A percentile compares a stretch with the other conserved stretches of the same genome.
phyloP scores from a whole-genome alignment of 331 rosid species.

The Rosa hybrid region DNA sequence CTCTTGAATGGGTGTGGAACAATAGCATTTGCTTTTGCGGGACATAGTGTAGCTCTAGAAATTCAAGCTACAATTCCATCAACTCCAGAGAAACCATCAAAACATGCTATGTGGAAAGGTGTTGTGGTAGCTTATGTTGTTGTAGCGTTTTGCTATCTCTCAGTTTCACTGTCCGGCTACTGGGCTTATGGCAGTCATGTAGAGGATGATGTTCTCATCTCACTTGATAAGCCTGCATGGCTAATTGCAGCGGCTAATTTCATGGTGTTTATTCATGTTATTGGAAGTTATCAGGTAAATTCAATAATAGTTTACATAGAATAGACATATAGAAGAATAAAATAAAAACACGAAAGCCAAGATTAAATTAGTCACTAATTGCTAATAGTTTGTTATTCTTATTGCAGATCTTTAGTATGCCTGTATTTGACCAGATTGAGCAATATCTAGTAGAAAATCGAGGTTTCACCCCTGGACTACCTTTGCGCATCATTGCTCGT shows the following conservation, averaged over 20 bases:
- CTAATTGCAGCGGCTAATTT: constrained; percentile 56
- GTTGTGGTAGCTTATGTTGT: constrained; percentile 45
- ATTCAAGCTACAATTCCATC: constrained; percentile 84
- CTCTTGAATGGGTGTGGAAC: constrained; percentile 58
- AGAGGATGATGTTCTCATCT: constrained; percentile 65
- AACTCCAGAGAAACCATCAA: constrained; percentile 51
- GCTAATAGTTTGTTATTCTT: not conserved
- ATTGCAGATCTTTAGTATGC: constrained; percentile 62
- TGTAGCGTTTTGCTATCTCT: constrained; percentile 46
- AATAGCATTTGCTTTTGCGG: constrained; percentile 71
- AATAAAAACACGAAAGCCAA: too few relatives aligned
- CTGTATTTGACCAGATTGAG: constrained; percentile 60
- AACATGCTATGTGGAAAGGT: constrained; percentile 70
- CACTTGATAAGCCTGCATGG: constrained; percentile 51
- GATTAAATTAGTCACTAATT: not conserved
- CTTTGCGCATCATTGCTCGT: constrained; percentile 39
- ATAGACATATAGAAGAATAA: too few relatives aligned
- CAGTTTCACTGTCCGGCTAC: constrained; percentile 53
- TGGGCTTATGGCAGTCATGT: constrained; percentile 66
- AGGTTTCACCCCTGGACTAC: constrained; percentile 32
- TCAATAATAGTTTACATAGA: not conserved
- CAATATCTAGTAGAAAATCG: constrained; percentile 36
- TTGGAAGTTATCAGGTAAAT: constrained; percentile 72
- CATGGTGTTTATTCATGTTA: constrained; percentile 67
- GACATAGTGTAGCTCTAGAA: constrained; percentile 65